Base-by-base conservation (phyloP, 352 stramenopile species). In the Phytopythium litorale region DNA sequence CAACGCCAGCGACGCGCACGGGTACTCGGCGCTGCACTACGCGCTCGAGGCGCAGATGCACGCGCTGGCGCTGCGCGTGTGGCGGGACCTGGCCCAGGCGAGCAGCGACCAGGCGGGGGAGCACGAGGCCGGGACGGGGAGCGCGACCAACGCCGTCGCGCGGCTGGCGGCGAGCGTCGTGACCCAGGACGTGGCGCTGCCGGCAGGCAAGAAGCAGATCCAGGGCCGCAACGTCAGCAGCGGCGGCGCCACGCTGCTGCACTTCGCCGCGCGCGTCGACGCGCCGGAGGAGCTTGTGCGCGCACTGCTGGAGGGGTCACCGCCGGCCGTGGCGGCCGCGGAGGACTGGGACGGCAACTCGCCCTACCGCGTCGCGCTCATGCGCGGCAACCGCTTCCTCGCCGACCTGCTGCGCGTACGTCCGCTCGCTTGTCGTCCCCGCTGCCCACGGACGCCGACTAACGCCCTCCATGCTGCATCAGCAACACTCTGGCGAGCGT, bases 21-120 rank as follows among this genome's bases (percentile, higher is more conserved):
- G 84, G 6, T 85, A 86, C n/a, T 88, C 75, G 6, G 71, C 82
- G 35, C 53, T 93, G 15, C 84, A 93, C 45, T 93, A 93, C 65
- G 84, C 84, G 2, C 68, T 89, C 32, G 86, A 95, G 43, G 81
- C 82, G 6, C 81, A 89, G 60, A 90, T 92, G 82, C 30, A 45
- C 1, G 60, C 61, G 35, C 88, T 92, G 19, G 9, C 90, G 28
- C 25, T 49, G 51, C 61, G 51, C 8, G 70, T 80, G 11, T 81
- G 71, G 46, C 62, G 63, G 13, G 56, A 72, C 7, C 45, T 74
- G 4, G 65, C 60, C 16, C 65, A 75, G 16, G 46, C 63, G 58
- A 49, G 64, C 48, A 25, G 53, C 58, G 16, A n/a, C 35, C 42
- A 49, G n/a, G 19, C 12, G 42, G 42, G 12, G 28, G 40, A 46